Evolutionary conservation across 208 protist species (phyloP).

Genomic region (Trypanosoma scelopori): DNA sequence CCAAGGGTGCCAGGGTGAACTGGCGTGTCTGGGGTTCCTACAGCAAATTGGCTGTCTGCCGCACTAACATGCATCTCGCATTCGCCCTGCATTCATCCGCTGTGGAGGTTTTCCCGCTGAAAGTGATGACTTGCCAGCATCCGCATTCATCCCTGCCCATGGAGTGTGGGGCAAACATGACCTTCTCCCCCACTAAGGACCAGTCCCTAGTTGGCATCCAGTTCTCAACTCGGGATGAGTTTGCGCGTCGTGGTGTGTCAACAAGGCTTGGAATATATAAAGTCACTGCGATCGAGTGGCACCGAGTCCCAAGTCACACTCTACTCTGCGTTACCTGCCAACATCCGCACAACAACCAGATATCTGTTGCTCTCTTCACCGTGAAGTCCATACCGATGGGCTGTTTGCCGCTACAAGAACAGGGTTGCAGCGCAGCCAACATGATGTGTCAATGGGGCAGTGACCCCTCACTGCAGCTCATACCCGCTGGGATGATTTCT

Average conservation of each 20-base stretch:
- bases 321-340: slow-evolving; percentile 75
- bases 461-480: slow-evolving; percentile 22
- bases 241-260: slow-evolving; percentile 54
- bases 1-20: slow-evolving; percentile 33
- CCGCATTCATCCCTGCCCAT: too few species aligned
- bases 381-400: slow-evolving; percentile 46
- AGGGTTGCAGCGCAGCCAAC: background rate
- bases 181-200: slow-evolving; percentile 18
- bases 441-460: background rate
- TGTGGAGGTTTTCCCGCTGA: slow-evolving; percentile 65
- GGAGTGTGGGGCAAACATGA: slow-evolving; percentile 6
- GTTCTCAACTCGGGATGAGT: slow-evolving; percentile 27
- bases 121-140: slow-evolving; percentile 1
- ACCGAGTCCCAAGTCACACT: slow-evolving; percentile 58
- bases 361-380: slow-evolving; percentile 64
- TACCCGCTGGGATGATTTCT: slow-evolving; percentile 20
- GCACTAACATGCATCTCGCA: slow-evolving; percentile 60
- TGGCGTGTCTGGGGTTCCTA: slow-evolving; percentile 74
- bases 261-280: slow-evolving; percentile 50
- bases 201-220: slow-evolving; percentile 20
- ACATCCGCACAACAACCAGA: slow-evolving; percentile 35
- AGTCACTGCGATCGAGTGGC: slow-evolving; percentile 60
- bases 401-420: slow-evolving; percentile 23
- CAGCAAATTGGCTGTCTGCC: slow-evolving; percentile 61
- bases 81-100: slow-evolving; percentile 48